A percentile compares a stretch with the other conserved stretches of the same genome.
Evolutionary conservation across 2,329 filamentous ascomycete genomes (phyloP).

Genomic region (Canariomyces notabilis): DNA sequence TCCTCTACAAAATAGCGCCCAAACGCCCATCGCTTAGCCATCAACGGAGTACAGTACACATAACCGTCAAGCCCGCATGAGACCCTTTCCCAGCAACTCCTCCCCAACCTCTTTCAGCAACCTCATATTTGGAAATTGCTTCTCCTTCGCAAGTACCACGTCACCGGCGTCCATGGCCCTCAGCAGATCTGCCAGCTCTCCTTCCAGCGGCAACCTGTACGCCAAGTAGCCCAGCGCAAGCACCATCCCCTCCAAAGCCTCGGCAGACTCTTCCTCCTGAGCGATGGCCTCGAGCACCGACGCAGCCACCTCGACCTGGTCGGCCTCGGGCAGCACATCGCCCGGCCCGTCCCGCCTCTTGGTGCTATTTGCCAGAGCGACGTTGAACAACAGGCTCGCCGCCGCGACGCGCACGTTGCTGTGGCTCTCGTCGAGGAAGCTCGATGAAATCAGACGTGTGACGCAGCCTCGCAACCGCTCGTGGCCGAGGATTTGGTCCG

Average conservation of each 20-base stretch:
- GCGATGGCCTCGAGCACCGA: conserved; percentile 69
- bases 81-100: conserved; percentile 48
- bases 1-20: background rate
- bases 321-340: conserved; percentile 59
- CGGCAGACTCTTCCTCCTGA: conserved; percentile 55
- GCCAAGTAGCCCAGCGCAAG: conserved; percentile 70
- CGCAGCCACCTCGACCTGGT: conserved; percentile 77
- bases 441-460: conserved; percentile 66
- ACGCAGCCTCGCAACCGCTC: conserved; percentile 51
- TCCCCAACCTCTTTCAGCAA: conserved; percentile 52
- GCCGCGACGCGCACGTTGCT: conserved; percentile 74
- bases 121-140: conserved; percentile 51
- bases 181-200: conserved; percentile 76
- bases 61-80: conserved; percentile 31
- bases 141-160: conserved; percentile 55
- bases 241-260: conserved; percentile 72
- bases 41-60: background rate
- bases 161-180: conserved; percentile 69
- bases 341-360: conserved; percentile 52
- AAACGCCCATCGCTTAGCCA: background rate
- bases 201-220: conserved; percentile 63
- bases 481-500: conserved; percentile 55
- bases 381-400: conserved; percentile 77
- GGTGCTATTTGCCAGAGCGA: conserved; percentile 66
- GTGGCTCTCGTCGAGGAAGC: conserved; percentile 72